Conservation (phyloP, 1,139 yeast genomes). For the Geotrichum aggregatum region DNA sequence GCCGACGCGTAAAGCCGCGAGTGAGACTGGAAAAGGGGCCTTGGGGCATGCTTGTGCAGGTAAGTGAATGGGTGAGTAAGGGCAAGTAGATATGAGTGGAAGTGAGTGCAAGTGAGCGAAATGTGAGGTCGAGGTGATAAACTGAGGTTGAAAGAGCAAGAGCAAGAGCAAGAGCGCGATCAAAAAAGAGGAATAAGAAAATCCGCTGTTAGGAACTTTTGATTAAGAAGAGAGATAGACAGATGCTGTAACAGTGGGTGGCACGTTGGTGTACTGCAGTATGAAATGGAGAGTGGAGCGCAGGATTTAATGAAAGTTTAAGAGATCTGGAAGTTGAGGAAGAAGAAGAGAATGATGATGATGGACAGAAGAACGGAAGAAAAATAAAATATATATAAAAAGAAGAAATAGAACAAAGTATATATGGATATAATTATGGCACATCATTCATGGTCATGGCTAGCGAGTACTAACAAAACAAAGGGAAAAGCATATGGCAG, state of each 20-base stretch:
- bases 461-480: background rate
- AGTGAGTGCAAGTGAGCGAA: too few species aligned
- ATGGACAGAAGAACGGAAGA: background rate
- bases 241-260: background rate
- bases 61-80: too few species aligned
- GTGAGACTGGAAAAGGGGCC: constrained; percentile 8
- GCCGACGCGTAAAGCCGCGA: constrained; percentile 7
- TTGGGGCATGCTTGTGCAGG: constrained; percentile 16
- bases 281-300: background rate
- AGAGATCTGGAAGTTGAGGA: background rate
- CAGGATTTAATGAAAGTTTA: background rate
- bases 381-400: background rate
- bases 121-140: too few species aligned
- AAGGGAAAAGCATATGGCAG: background rate
- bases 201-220: too few species aligned
- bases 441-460: too few species aligned
- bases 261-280: background rate
- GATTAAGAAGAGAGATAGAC: too few species aligned
- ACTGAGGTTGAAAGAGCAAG: too few species aligned
- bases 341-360: background rate
- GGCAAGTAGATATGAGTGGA: too few species aligned
- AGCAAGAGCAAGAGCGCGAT: too few species aligned
- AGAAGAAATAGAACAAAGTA: background rate
- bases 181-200: too few species aligned
- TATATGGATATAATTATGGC: too few species aligned